Evolutionary conservation across 306 rosid species (phyloP).

Genomic region (Lathyrus tuberosus): DNA sequence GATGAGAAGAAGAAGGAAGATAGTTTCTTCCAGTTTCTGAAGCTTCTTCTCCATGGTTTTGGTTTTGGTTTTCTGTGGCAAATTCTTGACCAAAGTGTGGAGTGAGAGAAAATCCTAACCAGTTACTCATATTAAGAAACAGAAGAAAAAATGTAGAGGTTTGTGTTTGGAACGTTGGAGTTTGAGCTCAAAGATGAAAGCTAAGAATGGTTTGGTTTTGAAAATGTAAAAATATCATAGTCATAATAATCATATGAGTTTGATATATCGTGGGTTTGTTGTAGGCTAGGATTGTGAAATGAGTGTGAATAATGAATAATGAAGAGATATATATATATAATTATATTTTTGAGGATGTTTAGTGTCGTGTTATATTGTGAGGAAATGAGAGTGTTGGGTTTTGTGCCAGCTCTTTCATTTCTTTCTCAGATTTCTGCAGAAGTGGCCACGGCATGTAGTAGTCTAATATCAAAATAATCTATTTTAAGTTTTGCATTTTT

Average conservation of each 20-base stretch:
- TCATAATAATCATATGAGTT: conserved; percentile 45
- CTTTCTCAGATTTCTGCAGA: conserved; percentile 70
- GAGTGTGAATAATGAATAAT: neutral
- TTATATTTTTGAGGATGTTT: conserved; percentile 37
- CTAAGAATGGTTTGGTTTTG: conserved; percentile 37
- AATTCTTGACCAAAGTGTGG: conserved; percentile 85
- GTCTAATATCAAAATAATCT: neutral
- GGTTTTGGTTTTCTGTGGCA: conserved; percentile 58
- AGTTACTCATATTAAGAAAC: conserved; percentile 64
- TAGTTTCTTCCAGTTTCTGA: conserved; percentile 20
- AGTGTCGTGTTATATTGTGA: conserved; percentile 60
- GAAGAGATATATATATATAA: neutral
- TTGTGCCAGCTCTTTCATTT: conserved; percentile 69
- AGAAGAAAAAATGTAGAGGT: neutral
- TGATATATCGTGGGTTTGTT: conserved; percentile 50
- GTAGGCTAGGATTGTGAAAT: conserved; percentile 26
- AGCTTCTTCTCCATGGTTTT: conserved; percentile 43
- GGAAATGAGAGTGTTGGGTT: conserved; percentile 66
- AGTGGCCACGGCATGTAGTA: conserved; percentile 63
- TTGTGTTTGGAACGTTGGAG: conserved; percentile 48
- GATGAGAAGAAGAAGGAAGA: conserved; percentile 6
- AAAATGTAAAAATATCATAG: conserved; percentile 31
- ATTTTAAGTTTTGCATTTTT: neutral
- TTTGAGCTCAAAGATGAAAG: conserved; percentile 71
- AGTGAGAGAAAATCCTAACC: conserved; percentile 93